phyloP scores from a whole-genome alignment of 768 basidiomycete species.

The Auricularia cornea region DNA sequence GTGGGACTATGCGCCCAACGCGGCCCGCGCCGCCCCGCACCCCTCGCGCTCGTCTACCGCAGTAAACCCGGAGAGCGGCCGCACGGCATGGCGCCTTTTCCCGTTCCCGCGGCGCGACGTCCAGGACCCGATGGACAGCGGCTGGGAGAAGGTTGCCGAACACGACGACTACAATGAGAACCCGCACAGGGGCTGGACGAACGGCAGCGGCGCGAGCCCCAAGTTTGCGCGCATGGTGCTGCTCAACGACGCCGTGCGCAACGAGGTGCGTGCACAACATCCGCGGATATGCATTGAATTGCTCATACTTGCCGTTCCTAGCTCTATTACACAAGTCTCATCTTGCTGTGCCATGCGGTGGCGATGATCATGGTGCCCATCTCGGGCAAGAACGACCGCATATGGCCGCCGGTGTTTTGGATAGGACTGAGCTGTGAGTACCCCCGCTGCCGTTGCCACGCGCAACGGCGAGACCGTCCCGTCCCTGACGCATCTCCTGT shows the following conservation, averaged over 20 bases:
- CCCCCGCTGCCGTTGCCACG: too few species aligned
- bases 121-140: too few species aligned
- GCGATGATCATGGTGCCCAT: neutral
- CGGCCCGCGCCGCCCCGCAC: neutral
- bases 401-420: slow-evolving; percentile 43
- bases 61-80: neutral
- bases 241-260: slow-evolving; percentile 48
- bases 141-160: too few species aligned
- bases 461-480: neutral
- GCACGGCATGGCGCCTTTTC: neutral
- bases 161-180: neutral
- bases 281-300: neutral
- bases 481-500: slow-evolving; percentile 6
- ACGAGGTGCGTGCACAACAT: slow-evolving; percentile 40
- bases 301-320: slow-evolving; percentile 16
- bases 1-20: slow-evolving; percentile 46
- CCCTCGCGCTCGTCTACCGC: too few species aligned
- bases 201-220: neutral
- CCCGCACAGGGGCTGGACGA: neutral
- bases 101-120: neutral
- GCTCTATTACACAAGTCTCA: slow-evolving; percentile 48
- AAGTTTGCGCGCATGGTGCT: slow-evolving; percentile 38
- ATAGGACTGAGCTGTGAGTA: slow-evolving; percentile 45
- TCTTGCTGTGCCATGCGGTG: slow-evolving; percentile 25
- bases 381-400: slow-evolving; percentile 22